Evolutionary conservation across 2,329 filamentous ascomycete genomes (phyloP), one percentile per base, ranked within the genome.

Genomic region (Colletotrichum tropicale): DNA sequence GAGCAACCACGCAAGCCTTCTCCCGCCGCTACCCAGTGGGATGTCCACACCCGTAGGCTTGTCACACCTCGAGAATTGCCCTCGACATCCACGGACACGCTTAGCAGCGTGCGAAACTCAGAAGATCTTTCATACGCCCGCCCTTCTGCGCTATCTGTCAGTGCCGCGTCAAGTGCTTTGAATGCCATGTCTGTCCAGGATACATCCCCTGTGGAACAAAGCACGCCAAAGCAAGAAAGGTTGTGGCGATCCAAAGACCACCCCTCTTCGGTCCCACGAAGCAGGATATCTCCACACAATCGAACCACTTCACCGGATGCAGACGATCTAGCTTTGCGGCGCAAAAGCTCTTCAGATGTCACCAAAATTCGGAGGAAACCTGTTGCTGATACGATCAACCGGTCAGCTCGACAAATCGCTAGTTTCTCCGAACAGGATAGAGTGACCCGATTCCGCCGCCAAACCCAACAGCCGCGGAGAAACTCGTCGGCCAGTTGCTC

Each of bases 151-250:
- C 83, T 91, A 4, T 91, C 90, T 8, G 80, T 91, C 15, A 90
- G 88, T 66, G 90, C 90, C 56, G 90, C 90, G 18, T 90, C 90
- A 8, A 91, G 89, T 78, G 90, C 90, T 8, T 78, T 91, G 7
- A 88, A 83, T 56, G 83, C 86, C 12, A 28, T 76, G 16, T 61
- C 74, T 12, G 8, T 43, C 6, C 76, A 82, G 78, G 75, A 77
- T 7, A 15, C 32, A 15, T 32, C 62, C 26, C 36, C 67, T 12
- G 58, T 26, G 56, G 79, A 74, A 28, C 38, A 64, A 21, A 64
- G 62, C 48, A 73, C 75, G 9, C 75, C 66, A 48, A 69, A 38
- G 28, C 70, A 66, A 26, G 70, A 74, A 8, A 43, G 60, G 24
- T 28, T 26, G 12, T 36, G 48, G 68, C 55, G 36, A 26, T 36